Base-by-base conservation (phyloP, 768 basidiomycete species). In the Inosperma sp. region DNA sequence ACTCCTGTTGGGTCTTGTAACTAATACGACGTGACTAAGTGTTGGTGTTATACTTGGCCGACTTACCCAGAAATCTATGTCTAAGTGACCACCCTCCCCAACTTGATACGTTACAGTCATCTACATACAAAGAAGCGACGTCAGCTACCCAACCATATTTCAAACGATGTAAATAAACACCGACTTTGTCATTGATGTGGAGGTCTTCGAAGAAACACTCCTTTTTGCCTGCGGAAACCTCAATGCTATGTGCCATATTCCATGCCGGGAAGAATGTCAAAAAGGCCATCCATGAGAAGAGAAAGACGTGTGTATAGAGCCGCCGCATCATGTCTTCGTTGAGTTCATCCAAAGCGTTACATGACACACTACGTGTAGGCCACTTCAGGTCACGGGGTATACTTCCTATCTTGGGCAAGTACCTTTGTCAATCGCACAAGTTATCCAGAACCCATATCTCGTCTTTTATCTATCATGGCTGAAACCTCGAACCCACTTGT, bases 81-180 rank as follows among this genome's bases (percentile, higher is more conserved):
- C 96, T 43, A 98, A 70, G 65, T 97, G 90, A 1, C 96, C 95
- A 21, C 96, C 96, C 36, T 91, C 93, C 46, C 92, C 94, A 6
- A 98, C 96, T 77, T 99, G 96, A 66, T 98, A 99, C 31, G 95
- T 96, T 43, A 99, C 89, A 21, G 95, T 95, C 96, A 99, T 98
- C 94, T 97, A 61, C 10, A 48, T 31, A n/a, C n/a, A 12, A 30
- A 21, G 23, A 23, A 27, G 52, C 6, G 37, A 26, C 16, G 16
- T 49, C 33, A 56, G 57, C n/a, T n/a, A n/a, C n/a, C n/a, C n/a
- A 19, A 46, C 48, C 25, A 37, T 41, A 47, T 7, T 40, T 17
- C 13, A 19, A 13, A 42, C 14, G 21, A 53, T 16, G 37, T 31
- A 35, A 25, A 29, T 5, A 37, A n/a, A 39, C 5, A 49, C 60